A percentile compares a stretch with the other conserved stretches of the same genome.
Evolutionary conservation across 2,329 filamentous ascomycete genomes (phyloP).

Genomic region (Colletotrichum sp.): DNA sequence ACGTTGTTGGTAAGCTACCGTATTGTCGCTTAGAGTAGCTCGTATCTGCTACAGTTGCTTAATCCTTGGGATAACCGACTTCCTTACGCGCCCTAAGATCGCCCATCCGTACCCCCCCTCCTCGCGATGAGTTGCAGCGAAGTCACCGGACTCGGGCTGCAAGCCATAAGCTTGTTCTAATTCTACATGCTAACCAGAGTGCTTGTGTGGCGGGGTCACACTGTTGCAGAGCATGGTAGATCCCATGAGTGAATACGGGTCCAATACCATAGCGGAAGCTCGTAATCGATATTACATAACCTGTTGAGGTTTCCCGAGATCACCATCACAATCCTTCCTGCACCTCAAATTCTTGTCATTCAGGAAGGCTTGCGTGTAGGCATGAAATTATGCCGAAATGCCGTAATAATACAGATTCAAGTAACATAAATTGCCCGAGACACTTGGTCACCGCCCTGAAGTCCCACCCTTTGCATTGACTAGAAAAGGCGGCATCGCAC

Average conservation of each 20-base stretch:
- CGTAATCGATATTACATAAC: neutral
- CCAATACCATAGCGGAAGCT: neutral
- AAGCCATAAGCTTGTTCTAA: neutral
- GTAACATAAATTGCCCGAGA: neutral
- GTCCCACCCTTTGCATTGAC: too few relatives aligned
- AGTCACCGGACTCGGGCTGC: neutral
- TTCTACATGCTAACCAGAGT: neutral
- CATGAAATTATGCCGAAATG: neutral
- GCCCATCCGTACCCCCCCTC: neutral
- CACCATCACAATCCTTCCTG: neutral
- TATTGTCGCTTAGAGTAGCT: neutral
- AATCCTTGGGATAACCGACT: neutral
- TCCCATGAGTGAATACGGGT: neutral
- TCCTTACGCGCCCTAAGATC: neutral
- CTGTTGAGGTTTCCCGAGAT: neutral
- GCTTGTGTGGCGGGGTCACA: neutral
- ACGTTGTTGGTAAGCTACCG: rapidly evolving
- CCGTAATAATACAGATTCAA: neutral
- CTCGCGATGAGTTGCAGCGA: neutral
- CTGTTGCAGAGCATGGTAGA: neutral
- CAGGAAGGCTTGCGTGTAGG: neutral
- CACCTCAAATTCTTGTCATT: neutral
- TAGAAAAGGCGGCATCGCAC: too few relatives aligned
- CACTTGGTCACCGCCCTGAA: neutral
- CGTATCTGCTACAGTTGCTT: neutral